These are phyloP conservation scores for Mesostigma viride DNA, from an alignment of 139 green algal genomes.

Conservation along the genomic window DNA sequence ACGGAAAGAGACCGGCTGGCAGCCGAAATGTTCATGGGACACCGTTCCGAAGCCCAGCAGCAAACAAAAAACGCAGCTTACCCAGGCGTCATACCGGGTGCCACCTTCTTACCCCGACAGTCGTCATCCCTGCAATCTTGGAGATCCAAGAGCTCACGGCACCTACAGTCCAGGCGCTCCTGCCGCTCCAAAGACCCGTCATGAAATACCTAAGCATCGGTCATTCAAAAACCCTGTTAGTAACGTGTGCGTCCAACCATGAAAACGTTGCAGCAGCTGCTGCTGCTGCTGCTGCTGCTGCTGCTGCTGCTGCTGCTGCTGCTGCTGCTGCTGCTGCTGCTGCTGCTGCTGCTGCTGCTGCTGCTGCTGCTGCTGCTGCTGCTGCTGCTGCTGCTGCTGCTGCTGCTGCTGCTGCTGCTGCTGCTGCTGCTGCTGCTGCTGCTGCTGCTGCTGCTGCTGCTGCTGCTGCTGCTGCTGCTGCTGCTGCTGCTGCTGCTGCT, in stretches of 20 bases:
- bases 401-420: neutral
- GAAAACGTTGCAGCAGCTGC: neutral
- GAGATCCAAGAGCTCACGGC: no score
- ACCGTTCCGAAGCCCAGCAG: no score
- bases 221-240: slow-evolving; percentile 1
- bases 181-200: neutral
- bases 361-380: neutral
- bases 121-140: no score
- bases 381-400: neutral
- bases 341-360: no score
- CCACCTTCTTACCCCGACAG: no score
- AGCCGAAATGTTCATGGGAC: no score
- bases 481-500: slow-evolving; percentile 5
- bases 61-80: no score
- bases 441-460: neutral
- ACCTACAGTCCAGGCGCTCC: slow-evolving; percentile 49
- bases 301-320: slow-evolving; percentile 4
- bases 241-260: no score
- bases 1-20: no score
- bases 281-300: slow-evolving; percentile 3
- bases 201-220: neutral
- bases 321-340: slow-evolving; percentile 8
- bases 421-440: neutral
- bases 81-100: no score
- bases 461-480: neutral